These are phyloP conservation scores for Neonectria ditissima DNA, from an alignment of 2,329 filamentous ascomycete species.

Conservation along the genomic window DNA sequence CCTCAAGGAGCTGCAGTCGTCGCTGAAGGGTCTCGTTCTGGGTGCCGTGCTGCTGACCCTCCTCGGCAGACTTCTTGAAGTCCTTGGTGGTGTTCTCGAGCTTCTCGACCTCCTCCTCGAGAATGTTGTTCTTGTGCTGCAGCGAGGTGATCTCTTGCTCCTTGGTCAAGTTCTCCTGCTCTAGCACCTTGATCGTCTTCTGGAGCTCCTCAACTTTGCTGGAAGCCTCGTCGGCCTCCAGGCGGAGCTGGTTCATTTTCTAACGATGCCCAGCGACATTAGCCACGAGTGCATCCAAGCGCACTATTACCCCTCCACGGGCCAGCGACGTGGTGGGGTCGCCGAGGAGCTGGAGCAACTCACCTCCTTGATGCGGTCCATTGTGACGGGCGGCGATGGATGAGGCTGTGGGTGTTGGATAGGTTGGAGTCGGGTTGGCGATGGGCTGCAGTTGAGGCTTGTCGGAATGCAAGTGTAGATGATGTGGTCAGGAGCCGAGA, in stretches of 20 bases:
- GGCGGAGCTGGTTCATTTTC: conserved; percentile 95
- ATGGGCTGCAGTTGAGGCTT: conserved; percentile 49
- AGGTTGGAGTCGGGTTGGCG: conserved; percentile 35
- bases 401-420: conserved; percentile 23
- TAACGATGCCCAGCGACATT: conserved; percentile 53
- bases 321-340: conserved; percentile 49
- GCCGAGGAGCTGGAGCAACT: conserved; percentile 53
- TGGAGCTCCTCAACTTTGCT: conserved; percentile 89
- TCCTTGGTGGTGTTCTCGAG: conserved; percentile 86
- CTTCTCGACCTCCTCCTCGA: conserved; percentile 94
- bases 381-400: conserved; percentile 56
- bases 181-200: conserved; percentile 85
- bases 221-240: conserved; percentile 89
- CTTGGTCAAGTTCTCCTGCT: conserved; percentile 95
- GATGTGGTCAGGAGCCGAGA: conserved; percentile 49
- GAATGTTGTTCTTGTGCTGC: conserved; percentile 92
- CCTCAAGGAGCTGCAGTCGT: conserved; percentile 94
- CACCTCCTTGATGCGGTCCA: conserved; percentile 94
- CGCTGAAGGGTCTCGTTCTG: conserved; percentile 93
- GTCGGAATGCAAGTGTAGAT: conserved; percentile 48
- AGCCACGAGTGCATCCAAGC: conserved; percentile 34
- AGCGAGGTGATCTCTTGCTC: conserved; percentile 98
- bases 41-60: conserved; percentile 83
- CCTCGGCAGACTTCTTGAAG: conserved; percentile 86
- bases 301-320: conserved; percentile 44